Conservation (phyloP, 192 early-diverging fungal genomes). For the Linnemannia exigua region DNA sequence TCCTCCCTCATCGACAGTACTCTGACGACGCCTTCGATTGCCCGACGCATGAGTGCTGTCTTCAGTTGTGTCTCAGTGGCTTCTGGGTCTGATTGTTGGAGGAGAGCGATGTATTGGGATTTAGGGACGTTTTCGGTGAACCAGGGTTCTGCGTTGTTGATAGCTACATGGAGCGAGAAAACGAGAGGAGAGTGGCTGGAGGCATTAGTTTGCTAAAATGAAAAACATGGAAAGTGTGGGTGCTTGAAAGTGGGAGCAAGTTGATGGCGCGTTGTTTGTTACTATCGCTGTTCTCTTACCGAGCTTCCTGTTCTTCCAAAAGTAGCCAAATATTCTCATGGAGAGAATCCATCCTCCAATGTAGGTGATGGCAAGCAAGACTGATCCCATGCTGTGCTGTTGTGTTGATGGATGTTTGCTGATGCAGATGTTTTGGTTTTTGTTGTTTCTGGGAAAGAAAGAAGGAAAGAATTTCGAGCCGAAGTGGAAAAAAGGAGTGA, state of each 20-base stretch:
- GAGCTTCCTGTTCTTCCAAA: constrained; percentile 48
- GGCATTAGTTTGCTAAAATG: neutral
- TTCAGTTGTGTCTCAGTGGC: constrained; percentile 74
- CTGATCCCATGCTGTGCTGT: constrained; percentile 20
- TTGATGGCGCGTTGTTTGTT: too few species aligned
- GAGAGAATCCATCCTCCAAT: constrained; percentile 53
- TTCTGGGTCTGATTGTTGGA: constrained; percentile 68
- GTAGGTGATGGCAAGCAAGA: constrained; percentile 45
- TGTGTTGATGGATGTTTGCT: neutral
- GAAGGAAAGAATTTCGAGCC: neutral
- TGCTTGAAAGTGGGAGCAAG: neutral
- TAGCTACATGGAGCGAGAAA: constrained; percentile 10
- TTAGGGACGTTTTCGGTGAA: constrained; percentile 73
- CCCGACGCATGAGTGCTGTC: constrained; percentile 84
- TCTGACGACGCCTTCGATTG: constrained; percentile 82
- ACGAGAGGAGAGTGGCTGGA: neutral
- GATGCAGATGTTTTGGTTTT: neutral
- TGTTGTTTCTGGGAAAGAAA: neutral
- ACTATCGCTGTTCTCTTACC: constrained; percentile 18
- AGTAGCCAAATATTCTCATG: constrained; percentile 54
- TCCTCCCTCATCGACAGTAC: constrained; percentile 83
- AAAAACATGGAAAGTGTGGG: neutral
- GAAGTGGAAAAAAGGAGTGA: neutral
- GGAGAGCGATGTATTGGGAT: constrained; percentile 75
- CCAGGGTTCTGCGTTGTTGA: constrained; percentile 74